Evolutionary conservation across 2,329 filamentous ascomycete genomes (phyloP), one percentile per base, ranked within the genome.

Genomic region (Xylaria sp.): DNA sequence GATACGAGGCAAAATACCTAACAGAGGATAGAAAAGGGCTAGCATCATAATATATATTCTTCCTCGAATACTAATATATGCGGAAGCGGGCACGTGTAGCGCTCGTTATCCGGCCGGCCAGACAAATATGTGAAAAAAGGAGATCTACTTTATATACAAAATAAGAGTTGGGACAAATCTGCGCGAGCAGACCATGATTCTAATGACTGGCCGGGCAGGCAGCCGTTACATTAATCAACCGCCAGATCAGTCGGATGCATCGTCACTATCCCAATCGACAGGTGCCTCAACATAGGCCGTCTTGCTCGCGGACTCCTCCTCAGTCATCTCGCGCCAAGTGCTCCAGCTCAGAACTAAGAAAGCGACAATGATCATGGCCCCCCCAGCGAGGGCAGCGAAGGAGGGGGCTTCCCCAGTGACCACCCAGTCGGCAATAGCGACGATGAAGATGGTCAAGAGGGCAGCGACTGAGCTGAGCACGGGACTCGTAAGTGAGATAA

Each of bases 401-500:
- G 90, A 92, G 22, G 97, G 83, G 0, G 91, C 88, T 73, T 91
- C 85, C 56, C 95, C 93, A 0, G 93, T 96, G 49, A 94, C 84
- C 63, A 94, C 77, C 89, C 96, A 96, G 79, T 99, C 96, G 62
- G 92, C 92, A 33, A 98, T 83, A 0, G 95, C 96, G 6, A 99
- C 96, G 67, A 98, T 88, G 84, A 99, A 98, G 72, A 99, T 99
- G 25, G 96, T 99, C 53, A 99, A 84, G 33, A 99, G 87, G 2
- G 95, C 93, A 0, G 96, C 96, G 11, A 99, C 96, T 20, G 92
- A 96, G 65, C 91, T 95, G 4, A 99, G 84, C 2, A 99, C 96
- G 0, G 96, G 96, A 20, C 91, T 95, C 0, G 96, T 99, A 31
- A 99, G 85, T 17, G 90, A 94, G 75, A 99, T 98, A 60, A 99